Evolutionary conservation across 306 rosid genomes (phyloP).

Genomic region (Argentina anserina): DNA sequence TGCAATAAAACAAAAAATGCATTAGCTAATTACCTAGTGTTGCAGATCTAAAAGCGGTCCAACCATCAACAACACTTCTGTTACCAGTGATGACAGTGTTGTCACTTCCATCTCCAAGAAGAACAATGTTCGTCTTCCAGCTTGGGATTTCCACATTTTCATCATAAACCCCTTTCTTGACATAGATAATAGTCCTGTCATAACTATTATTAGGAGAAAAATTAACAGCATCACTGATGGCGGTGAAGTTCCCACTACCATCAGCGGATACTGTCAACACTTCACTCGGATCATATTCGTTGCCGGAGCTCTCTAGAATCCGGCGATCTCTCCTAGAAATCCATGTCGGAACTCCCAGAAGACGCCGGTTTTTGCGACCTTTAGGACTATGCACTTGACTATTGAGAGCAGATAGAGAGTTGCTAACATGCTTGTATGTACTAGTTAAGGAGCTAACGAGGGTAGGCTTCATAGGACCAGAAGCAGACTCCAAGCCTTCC

Average conservation of each 20-base stretch:
- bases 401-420: constrained; percentile 60
- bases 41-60: constrained; percentile 87
- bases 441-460: constrained; percentile 40
- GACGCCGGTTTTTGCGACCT: constrained; percentile 40
- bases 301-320: constrained; percentile 32
- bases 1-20: neutral
- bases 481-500: constrained; percentile 68
- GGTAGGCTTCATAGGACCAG: constrained; percentile 58
- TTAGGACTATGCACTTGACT: constrained; percentile 21
- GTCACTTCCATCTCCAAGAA: constrained; percentile 75
- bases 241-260: constrained; percentile 67
- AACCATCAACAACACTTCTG: constrained; percentile 50
- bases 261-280: constrained; percentile 61
- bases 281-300: constrained; percentile 37
- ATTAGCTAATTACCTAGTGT: constrained; percentile 44
- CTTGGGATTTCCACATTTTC: constrained; percentile 74
- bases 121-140: constrained; percentile 59
- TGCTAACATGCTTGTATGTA: constrained; percentile 59
- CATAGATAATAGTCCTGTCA: constrained; percentile 53
- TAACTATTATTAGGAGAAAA: constrained; percentile 67
- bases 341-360: constrained; percentile 41
- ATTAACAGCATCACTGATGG: constrained; percentile 53
- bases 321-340: constrained; percentile 27
- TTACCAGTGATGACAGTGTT: constrained; percentile 52
- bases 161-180: constrained; percentile 52